Conservation (phyloP, 75 land plant genomes). For the Adiantum capillusveneris region DNA sequence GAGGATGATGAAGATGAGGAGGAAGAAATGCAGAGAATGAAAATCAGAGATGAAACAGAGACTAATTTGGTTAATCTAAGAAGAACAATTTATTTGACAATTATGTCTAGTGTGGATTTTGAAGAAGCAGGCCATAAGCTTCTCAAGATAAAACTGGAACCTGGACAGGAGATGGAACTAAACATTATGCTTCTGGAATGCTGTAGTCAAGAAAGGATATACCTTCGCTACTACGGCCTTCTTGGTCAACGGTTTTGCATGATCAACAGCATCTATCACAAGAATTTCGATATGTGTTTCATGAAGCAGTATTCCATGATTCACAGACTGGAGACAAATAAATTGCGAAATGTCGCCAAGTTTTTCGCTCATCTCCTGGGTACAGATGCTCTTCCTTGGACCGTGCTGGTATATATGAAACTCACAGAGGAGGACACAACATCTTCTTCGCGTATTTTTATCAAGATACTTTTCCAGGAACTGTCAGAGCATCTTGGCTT, state of each 20-base stretch:
- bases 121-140: slow-evolving; percentile 97
- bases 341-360: slow-evolving; percentile 87
- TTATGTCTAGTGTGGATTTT: slow-evolving; percentile 96
- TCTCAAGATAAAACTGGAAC: slow-evolving; percentile 79
- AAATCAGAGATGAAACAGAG: slow-evolving; percentile 85
- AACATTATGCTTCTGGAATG: slow-evolving; percentile 91
- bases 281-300: slow-evolving; percentile 76
- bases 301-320: slow-evolving; percentile 89
- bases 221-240: slow-evolving; percentile 69
- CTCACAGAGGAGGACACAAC: slow-evolving; percentile 90
- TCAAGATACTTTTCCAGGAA: slow-evolving; percentile 90
- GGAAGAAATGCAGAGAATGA: slow-evolving; percentile 53
- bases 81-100: slow-evolving; percentile 90
- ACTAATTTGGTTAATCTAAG: slow-evolving; percentile 82
- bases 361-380: slow-evolving; percentile 89
- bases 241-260: slow-evolving; percentile 85
- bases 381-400: slow-evolving; percentile 88
- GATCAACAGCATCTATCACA: slow-evolving; percentile 78
- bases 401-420: slow-evolving; percentile 64
- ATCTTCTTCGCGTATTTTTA: slow-evolving; percentile 93
- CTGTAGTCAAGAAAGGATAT: slow-evolving; percentile 85
- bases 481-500: slow-evolving; percentile 78
- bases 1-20: slow-evolving; percentile 67
- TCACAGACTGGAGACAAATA: slow-evolving; percentile 77
- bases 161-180: slow-evolving; percentile 97